Percentiles rank a stretch among this genome's conserved stretches.
These are phyloP conservation scores for Rubia tinctorum DNA, from an alignment of 305 asterid genomes.

Conservation along the genomic window DNA sequence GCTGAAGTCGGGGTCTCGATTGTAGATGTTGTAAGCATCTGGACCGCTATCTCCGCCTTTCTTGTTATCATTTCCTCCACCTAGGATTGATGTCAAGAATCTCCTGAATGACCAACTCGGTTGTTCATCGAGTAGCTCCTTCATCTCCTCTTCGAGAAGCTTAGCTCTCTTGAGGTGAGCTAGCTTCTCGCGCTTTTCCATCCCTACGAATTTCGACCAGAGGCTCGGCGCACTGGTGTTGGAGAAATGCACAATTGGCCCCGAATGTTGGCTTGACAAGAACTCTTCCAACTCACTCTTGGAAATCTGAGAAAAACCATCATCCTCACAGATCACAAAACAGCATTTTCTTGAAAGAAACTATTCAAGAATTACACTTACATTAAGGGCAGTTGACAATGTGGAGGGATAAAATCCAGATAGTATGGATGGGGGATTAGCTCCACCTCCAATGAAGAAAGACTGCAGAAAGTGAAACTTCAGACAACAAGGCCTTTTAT, in stretches of 20 bases:
- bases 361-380: conserved; percentile 25
- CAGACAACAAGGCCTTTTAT: neutral
- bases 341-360: too few species aligned
- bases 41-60: conserved; percentile 32
- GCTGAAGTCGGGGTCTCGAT: conserved; percentile 49
- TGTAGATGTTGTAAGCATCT: conserved; percentile 55
- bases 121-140: conserved; percentile 7
- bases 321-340: neutral
- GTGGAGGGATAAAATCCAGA: conserved; percentile 35
- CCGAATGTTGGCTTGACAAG: conserved; percentile 38
- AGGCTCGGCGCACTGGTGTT: conserved; percentile 35
- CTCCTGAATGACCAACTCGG: conserved; percentile 57
- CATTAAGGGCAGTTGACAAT: conserved; percentile 41
- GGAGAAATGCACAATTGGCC: conserved; percentile 53
- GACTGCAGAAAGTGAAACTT: conserved; percentile 26
- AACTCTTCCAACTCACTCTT: conserved; percentile 37
- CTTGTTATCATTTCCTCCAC: conserved; percentile 24
- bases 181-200: conserved; percentile 33
- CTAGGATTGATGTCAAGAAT: conserved; percentile 38
- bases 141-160: conserved; percentile 17
- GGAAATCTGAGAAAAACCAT: conserved; percentile 39
- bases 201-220: conserved; percentile 54
- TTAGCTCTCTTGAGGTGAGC: conserved; percentile 45
- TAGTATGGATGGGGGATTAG: conserved; percentile 57
- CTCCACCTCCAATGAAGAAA: conserved; percentile 46